Base-by-base conservation (phyloP, 306 rosid species). In the Vachellia collinsii region DNA sequence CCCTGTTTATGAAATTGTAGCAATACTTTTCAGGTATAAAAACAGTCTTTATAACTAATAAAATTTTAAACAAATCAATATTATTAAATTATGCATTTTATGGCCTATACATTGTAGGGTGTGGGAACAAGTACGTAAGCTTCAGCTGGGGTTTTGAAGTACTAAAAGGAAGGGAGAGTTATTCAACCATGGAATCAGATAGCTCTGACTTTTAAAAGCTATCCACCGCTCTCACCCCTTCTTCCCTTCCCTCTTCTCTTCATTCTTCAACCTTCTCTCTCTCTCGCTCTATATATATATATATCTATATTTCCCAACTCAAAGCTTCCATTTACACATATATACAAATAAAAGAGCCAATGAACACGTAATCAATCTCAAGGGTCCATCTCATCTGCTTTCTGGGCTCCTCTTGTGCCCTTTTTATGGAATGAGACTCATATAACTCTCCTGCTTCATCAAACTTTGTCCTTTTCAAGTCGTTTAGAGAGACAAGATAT, bases 121-220 rank as follows among this genome's bases (percentile, higher is more conserved):
- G 14, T 10, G 65, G 8, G 38, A 11, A 23, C 17, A 14, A 19
- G 47, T 64, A 66, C 71, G 71, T 38, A 66, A 66, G 71, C 71
- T 34, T 62, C n/a, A 29, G 19, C 8, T 29, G 5, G n/a, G n/a
- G 19, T 5, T 29, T 62, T 38, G 29, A 25, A 38, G 13, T 16
- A 8, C 46, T 4, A 37, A 54, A 19, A 53, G n/a, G 59, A n/a
- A 7, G 4, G 0, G 2, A 38, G 22, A 8, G 3, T 38, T 66
- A 66, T 66, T 66, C 71, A 66, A 66, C 71, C 3, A 16, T 19
- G 47, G 71, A 38, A 66, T 66, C 7, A 66, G 38, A 37, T 17
- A 17, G 25, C 71, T 7, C 71, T 66, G 71, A 66, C 71, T 38
- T 66, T 66, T 8, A 14, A 66, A 66, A 66, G 71, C 47, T 38